These are phyloP conservation scores for Xerocomellus dryophilus DNA, from an alignment of 768 basidiomycete genomes.

Conservation along the genomic window DNA sequence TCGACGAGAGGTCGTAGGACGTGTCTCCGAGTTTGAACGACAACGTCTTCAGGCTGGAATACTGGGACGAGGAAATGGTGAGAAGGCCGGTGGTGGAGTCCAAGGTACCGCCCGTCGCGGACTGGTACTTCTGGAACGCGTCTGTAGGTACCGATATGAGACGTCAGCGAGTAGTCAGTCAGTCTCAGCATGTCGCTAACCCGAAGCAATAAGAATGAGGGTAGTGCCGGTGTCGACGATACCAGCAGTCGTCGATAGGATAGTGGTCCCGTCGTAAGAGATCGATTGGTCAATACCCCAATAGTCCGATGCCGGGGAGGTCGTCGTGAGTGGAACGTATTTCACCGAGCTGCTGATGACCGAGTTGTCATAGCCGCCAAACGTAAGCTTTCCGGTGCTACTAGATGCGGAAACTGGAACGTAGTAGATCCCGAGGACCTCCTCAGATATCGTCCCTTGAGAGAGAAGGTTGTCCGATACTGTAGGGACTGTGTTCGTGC, in stretches of 20 bases:
- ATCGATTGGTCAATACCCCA: conserved; percentile 33
- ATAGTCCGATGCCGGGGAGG: conserved; percentile 22
- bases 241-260: conserved; percentile 29
- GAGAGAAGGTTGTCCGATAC: conserved; percentile 34
- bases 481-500: conserved; percentile 25
- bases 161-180: neutral
- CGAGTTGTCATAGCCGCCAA: conserved; percentile 21
- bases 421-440: conserved; percentile 34
- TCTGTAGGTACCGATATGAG: conserved; percentile 19
- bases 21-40: conserved; percentile 26
- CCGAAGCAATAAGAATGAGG: conserved; percentile 26
- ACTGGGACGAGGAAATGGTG: conserved; percentile 25
- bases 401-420: conserved; percentile 18
- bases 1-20: conserved; percentile 21
- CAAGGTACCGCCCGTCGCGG: conserved; percentile 25
- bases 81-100: conserved; percentile 33
- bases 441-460: conserved; percentile 25
- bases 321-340: conserved; percentile 25
- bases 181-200: conserved; percentile 3
- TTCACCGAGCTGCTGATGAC: conserved; percentile 10
- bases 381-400: conserved; percentile 23
- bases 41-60: conserved; percentile 22
- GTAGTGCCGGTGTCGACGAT: conserved; percentile 36
- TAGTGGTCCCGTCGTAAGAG: conserved; percentile 21
- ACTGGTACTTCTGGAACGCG: conserved; percentile 25